phyloP scores from a whole-genome alignment of 495 filamentous ascomycete genomes.

The Sordaria brevicollis region DNA sequence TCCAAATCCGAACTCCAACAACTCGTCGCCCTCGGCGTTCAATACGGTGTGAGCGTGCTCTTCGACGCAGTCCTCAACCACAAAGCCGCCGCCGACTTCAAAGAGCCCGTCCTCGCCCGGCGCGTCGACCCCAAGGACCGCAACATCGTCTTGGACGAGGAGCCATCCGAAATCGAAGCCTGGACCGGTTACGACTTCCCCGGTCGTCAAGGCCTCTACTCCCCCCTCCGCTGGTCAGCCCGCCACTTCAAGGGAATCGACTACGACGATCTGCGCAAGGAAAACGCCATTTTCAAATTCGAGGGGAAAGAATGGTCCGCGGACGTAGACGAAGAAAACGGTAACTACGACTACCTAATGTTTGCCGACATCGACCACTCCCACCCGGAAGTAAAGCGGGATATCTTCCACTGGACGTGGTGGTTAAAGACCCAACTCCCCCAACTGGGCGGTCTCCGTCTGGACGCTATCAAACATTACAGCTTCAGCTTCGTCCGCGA shows the following conservation, averaged over 20 bases:
- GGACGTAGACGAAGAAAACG: slow-evolving; percentile 56
- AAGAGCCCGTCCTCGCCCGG: slow-evolving; percentile 45
- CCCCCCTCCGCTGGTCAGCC: slow-evolving; percentile 52
- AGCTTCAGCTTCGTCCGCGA: slow-evolving; percentile 52
- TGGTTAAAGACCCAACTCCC: slow-evolving; percentile 51
- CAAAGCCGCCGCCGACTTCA: slow-evolving; percentile 58
- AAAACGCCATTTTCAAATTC: slow-evolving; percentile 59
- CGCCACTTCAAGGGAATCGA: slow-evolving; percentile 65
- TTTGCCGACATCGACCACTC: slow-evolving; percentile 59
- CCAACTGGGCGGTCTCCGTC: slow-evolving; percentile 53
- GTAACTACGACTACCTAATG: slow-evolving; percentile 64
- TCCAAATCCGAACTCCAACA: slow-evolving; percentile 47
- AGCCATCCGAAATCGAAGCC: slow-evolving; percentile 50
- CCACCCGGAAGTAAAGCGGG: slow-evolving; percentile 52
- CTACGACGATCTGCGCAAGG: slow-evolving; percentile 45
- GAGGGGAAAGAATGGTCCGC: slow-evolving; percentile 48
- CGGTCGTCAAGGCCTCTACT: slow-evolving; percentile 48
- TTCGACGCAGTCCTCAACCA: slow-evolving; percentile 75
- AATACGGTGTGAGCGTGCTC: slow-evolving; percentile 46
- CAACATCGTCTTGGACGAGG: slow-evolving; percentile 33
- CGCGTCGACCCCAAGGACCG: slow-evolving; percentile 53
- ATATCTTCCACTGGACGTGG: slow-evolving; percentile 55
- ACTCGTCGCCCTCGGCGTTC: slow-evolving; percentile 37
- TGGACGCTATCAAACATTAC: slow-evolving; percentile 71
- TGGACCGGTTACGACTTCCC: slow-evolving; percentile 62